phyloP scores from a whole-genome alignment of 2,329 filamentous ascomycete genomes.

The Colletotrichum destructivum region DNA sequence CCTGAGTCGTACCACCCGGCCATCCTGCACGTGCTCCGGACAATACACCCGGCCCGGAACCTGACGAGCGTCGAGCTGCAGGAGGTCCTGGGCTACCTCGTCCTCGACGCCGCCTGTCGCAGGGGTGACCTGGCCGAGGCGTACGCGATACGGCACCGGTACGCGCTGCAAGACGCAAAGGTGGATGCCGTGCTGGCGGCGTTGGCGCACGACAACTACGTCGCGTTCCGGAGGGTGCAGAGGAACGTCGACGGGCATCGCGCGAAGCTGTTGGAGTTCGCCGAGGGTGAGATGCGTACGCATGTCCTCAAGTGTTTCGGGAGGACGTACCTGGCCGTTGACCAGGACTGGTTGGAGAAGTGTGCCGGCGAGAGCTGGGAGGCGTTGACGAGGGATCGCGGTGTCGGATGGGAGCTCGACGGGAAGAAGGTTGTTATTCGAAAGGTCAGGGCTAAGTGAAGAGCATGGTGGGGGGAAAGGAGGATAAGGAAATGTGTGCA shows the following conservation, averaged over 20 bases:
- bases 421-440: constrained; percentile 83
- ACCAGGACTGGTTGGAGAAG: constrained; percentile 77
- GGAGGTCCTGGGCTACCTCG: constrained; percentile 85
- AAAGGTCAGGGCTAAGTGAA: constrained; percentile 54
- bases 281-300: constrained; percentile 79
- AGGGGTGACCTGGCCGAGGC: constrained; percentile 82
- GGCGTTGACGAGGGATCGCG: constrained; percentile 75
- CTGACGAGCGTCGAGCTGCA: constrained; percentile 81
- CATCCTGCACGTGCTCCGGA: constrained; percentile 81
- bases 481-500: not conserved
- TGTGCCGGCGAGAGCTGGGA: constrained; percentile 80
- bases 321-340: constrained; percentile 82
- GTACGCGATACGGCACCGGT: constrained; percentile 74
- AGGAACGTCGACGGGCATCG: constrained; percentile 84
- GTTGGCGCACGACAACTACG: constrained; percentile 86
- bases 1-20: constrained; percentile 93
- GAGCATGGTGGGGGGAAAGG: not conserved
- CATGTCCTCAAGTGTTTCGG: constrained; percentile 91
- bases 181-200: constrained; percentile 79
- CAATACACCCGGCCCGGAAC: constrained; percentile 77
- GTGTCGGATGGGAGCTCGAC: constrained; percentile 88
- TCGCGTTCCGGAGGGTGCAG: constrained; percentile 81
- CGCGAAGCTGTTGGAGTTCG: constrained; percentile 84
- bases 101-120: constrained; percentile 91
- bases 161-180: constrained; percentile 75